Evolutionary conservation across 106 monocot species (phyloP).

Genomic region (Amphibolis antarctica): DNA sequence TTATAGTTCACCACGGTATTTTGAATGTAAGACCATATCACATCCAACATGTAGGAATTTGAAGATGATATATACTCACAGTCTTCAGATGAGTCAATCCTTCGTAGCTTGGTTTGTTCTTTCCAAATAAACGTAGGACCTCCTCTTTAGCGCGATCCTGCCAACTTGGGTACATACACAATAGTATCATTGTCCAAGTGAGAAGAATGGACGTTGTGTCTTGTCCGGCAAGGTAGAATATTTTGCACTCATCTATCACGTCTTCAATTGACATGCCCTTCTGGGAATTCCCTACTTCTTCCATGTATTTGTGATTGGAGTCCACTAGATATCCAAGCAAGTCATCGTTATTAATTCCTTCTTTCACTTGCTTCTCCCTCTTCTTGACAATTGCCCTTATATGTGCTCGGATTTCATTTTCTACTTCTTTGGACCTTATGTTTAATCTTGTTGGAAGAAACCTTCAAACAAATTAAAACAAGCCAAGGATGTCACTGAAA

Average conservation of each 20-base stretch:
- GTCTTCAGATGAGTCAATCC: constrained; percentile 27
- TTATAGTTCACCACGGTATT: no score
- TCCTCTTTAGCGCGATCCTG: constrained; percentile 46
- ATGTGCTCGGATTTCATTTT: no score
- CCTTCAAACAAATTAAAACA: no score
- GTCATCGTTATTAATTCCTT: constrained; percentile 12
- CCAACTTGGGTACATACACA: constrained; percentile 45
- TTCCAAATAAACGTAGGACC: constrained; percentile 34
- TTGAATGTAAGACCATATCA: neutral
- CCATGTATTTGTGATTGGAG: constrained; percentile 9
- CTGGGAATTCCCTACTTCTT: neutral
- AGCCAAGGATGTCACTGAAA: no score
- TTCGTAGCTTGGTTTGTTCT: constrained; percentile 13
- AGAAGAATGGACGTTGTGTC: constrained; percentile 41
- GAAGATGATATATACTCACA: neutral
- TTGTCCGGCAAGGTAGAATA: constrained; percentile 68
- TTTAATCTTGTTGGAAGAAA: no score
- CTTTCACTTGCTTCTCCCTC: no score
- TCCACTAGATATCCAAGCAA: constrained; percentile 26
- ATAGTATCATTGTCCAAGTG: constrained; percentile 39
- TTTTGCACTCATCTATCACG: constrained; percentile 60
- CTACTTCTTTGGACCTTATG: no score
- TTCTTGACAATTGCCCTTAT: neutral
- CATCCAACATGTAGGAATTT: neutral
- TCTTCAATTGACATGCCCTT: constrained; percentile 35